These are phyloP conservation scores for Murraya paniculata DNA, from an alignment of 345 rosid species.

Conservation along the genomic window DNA sequence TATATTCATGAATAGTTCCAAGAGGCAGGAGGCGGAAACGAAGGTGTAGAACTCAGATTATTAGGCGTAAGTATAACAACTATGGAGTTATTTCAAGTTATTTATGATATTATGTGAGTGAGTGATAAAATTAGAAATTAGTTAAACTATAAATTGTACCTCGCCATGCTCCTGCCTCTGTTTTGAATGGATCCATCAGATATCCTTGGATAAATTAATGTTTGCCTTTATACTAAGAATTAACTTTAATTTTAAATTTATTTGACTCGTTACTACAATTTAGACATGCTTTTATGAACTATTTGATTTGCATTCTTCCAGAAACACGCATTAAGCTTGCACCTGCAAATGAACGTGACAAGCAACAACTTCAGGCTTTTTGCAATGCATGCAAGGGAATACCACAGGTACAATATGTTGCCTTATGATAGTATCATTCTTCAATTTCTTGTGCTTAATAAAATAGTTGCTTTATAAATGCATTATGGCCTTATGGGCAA, in stretches of 20 bases:
- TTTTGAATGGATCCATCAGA: constrained; percentile 7
- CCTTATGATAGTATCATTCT: constrained; percentile 3
- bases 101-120: background rate
- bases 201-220: background rate
- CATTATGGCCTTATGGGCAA: background rate
- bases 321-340: constrained; percentile 78
- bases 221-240: background rate
- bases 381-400: constrained; percentile 97
- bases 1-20: constrained; percentile 65
- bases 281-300: background rate
- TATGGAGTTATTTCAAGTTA: constrained; percentile 14
- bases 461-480: background rate
- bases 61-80: constrained; percentile 72
- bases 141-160: constrained; percentile 7
- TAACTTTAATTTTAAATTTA: background rate
- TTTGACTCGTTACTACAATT: background rate
- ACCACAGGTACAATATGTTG: constrained; percentile 57
- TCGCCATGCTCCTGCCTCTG: constrained; percentile 36
- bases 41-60: constrained; percentile 63
- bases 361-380: constrained; percentile 75
- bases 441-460: constrained; percentile 2
- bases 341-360: constrained; percentile 69
- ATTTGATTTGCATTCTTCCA: constrained; percentile 28
- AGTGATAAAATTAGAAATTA: background rate
- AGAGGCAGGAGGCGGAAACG: constrained; percentile 76